Evolutionary conservation across 2,329 filamentous ascomycete species (phyloP), one percentile per base, ranked within the genome.

Genomic region (Metarhizium robertsii): DNA sequence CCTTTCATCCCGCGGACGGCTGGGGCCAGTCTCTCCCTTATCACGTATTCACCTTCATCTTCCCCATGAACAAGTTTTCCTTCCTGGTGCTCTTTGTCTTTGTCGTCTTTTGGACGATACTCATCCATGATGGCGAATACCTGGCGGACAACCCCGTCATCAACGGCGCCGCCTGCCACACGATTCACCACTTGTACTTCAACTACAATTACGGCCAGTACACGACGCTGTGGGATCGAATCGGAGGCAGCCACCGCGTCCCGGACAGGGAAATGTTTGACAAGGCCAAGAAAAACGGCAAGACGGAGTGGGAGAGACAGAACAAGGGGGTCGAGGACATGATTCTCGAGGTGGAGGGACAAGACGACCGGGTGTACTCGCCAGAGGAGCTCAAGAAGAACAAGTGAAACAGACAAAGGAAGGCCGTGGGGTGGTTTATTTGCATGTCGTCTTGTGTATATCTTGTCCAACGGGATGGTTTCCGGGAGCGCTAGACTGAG

Each of bases 181-280:
- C 54, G 4, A 34, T 56, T n/a, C 54, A 56, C 29, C 54, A 53
- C 16, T 40, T 50, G 32, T 45, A 50, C 43, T 53, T 53, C 14
- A 53, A 53, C 29, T 50, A 34, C 36, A 56, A 56, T 20, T 53
- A 50, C 29, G 54, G 54, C 6, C 54, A 56, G 45, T 56, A 50
- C 87, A 87, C 90, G 14, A 96, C 91, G 0, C 76, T 94, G 20
- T 96, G 91, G 87, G 92, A 96, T 71, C 85, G 92, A 53, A 72
- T 96, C 20, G 89, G 90, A 54, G 88, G 87, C 57, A 95, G 88
- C 67, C 96, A 96, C 76, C 80, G 89, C 64, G 83, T 86, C 75
- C 92, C 92, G 20, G 92, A 94, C 64, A 81, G 85, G 55, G 90
- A 91, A 72, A 80, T 96, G 62, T 96, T 96, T 76, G 75, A 84